Evolutionary conservation across 2,329 filamentous ascomycete species (phyloP).

Genomic region (Sclerotinia subarctica): DNA sequence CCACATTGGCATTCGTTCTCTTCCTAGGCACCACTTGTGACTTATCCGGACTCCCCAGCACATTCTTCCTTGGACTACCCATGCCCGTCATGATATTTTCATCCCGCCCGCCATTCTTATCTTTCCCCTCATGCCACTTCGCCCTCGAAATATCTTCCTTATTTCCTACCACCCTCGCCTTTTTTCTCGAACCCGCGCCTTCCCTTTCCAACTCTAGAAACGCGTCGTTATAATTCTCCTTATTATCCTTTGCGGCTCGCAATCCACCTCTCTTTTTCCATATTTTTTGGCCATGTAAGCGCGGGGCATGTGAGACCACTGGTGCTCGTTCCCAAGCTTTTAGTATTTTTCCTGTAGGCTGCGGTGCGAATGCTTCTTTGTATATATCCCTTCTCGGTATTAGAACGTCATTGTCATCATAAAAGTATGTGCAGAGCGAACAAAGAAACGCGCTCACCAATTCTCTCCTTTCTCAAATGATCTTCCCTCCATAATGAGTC

Average conservation of each 20-base stretch:
- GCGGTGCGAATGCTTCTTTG: slow-evolving; percentile 35
- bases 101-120: slow-evolving; percentile 1
- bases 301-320: slow-evolving; percentile 35
- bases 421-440: not conserved
- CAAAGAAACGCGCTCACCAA: slow-evolving; percentile 25
- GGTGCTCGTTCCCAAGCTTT: slow-evolving; percentile 38
- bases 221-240: slow-evolving; percentile 30
- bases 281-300: slow-evolving; percentile 37
- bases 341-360: slow-evolving; percentile 22
- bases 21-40: slow-evolving; percentile 32
- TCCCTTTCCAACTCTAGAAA: slow-evolving; percentile 40
- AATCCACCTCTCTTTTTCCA: slow-evolving; percentile 34
- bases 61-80: slow-evolving; percentile 26
- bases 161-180: slow-evolving; percentile 30
- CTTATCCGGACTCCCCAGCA: slow-evolving; percentile 11
- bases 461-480: slow-evolving; percentile 16
- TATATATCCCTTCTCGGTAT: slow-evolving; percentile 32
- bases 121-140: slow-evolving; percentile 33
- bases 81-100: slow-evolving; percentile 14
- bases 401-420: not conserved
- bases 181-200: slow-evolving; percentile 40
- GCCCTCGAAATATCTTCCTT: slow-evolving; percentile 39
- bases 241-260: slow-evolving; percentile 22
- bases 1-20: slow-evolving; percentile 37
- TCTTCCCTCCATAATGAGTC: slow-evolving; percentile 6